A percentile compares a stretch with the other conserved stretches of the same genome.
These are phyloP conservation scores for Teunomyces lycoperdinae DNA, from an alignment of 805 yeast species.

Conservation along the genomic window DNA sequence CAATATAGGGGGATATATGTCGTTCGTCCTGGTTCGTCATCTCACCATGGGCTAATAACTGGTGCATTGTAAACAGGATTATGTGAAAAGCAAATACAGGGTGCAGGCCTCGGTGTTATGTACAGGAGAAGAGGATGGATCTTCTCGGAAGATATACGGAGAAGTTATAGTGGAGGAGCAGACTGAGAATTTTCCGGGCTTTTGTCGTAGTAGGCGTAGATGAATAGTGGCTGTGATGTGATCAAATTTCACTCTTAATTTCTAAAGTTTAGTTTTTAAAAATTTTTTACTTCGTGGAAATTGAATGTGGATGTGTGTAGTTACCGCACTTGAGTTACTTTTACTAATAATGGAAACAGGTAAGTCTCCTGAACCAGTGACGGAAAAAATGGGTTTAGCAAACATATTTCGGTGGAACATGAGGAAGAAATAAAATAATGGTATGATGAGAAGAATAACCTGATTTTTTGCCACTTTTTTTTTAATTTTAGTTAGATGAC, in stretches of 20 bases:
- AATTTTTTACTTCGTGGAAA: too few species aligned
- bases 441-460: not conserved
- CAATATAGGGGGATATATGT: not conserved
- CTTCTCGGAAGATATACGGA: not conserved
- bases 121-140: not conserved
- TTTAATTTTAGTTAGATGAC: not conserved
- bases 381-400: not conserved
- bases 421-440: not conserved
- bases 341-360: not conserved
- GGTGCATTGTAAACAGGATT: not conserved
- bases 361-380: not conserved
- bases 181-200: not conserved
- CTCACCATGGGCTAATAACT: slow-evolving; percentile 1
- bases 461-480: not conserved
- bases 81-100: not conserved
- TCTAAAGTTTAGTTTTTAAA: too few species aligned
- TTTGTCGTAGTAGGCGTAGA: not conserved
- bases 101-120: not conserved
- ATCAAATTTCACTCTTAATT: too few species aligned
- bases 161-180: not conserved
- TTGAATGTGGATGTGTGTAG: too few species aligned
- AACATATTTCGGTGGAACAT: not conserved
- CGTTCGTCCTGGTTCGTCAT: slow-evolving; percentile 3
- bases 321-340: not conserved
- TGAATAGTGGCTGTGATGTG: too few species aligned